Base-by-base conservation (phyloP, 768 basidiomycete genomes). In the Xanthoconium stramineum region DNA sequence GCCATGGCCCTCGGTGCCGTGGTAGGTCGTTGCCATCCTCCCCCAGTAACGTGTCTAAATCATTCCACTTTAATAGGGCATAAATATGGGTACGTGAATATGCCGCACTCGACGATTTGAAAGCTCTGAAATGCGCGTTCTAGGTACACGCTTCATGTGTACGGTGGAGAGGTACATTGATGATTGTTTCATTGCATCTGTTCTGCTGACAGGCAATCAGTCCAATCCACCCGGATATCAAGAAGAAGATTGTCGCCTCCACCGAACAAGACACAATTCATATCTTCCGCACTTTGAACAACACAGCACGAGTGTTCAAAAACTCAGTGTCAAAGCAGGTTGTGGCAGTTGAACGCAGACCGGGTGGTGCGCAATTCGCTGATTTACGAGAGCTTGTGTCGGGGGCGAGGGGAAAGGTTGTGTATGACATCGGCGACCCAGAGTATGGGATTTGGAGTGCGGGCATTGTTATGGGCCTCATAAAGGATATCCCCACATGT, bases 361-460 rank as follows among this genome's bases (percentile, higher is more conserved):
- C 90, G 2, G 90, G 89, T 39, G 92, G 93, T 13, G 90, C 89
- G 39, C 86, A 94, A 72, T 97, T 97, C 61, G 84, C 89, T 63
- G 93, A 95, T 39, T 59, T 96, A 14, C 79, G 84, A 17, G 83
- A 94, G 38, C 80, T 92, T 47, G 89, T 91, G 11, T 80, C 86
- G 11, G 89, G 89, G 14, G 78, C 73, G 24, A 78, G 91, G 61
- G 84, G 92, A 57, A 80, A 81, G 52, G 57, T 79, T 45, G 91
- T 94, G 4, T 94, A 92, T 67, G 91, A 92, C 66, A 80, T 69
- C 2, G 94, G 95, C 9, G 94, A 97, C 64, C 76, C 83, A 0
- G 91, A 98, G 59, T 83, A 86, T 62, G 95, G 94, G 5, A 87
- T 96, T 47, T 96, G 94, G 94, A 81, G 72, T 53, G 84, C 84